Evolutionary conservation across 1,284 basidiomycete genomes (phyloP), one percentile per base, ranked within the genome.

Genomic region (Ganoderma lucidum): DNA sequence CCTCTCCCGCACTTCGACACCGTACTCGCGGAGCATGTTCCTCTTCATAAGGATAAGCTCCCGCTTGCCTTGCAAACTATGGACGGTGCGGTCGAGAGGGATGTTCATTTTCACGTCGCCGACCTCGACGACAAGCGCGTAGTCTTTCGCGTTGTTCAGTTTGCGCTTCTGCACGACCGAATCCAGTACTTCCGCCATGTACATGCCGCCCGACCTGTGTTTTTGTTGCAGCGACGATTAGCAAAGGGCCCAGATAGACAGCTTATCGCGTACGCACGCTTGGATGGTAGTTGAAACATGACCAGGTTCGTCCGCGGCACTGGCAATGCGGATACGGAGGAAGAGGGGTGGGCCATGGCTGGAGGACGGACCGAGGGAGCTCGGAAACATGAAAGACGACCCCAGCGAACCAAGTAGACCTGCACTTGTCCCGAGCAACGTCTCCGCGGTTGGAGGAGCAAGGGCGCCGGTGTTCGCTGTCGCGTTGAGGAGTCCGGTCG

Each of bases 111-210:
- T 92, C 74, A 89, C 85, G 73, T 95, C 91, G 10, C 88, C 89
- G 19, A 96, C 85, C 65, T 80, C 78, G 2, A 80, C 72, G 64
- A 96, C 85, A 2, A 98, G 85, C 0, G 94, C 94, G 82, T 95
- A 97, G 70, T 96, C 93, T 66, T 92, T 92, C 1, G 93, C 86
- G 73, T 93, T 88, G 45, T 85, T 84, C 23, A 95, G 83, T 70
- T 92, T 91, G 45, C 92, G 88, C 78, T 91, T 93, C 64, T 88
- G 85, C 78, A 94, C 96, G 2, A 97, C 89, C 30, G 90, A 84
- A 74, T 98, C 97, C 48, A 99, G 88, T 0, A 97, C 94, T 80
- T 99, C 97, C 67, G 96, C 94, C 86, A 99, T 93, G 80, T 98
- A 99, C 92, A 96, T 98, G n/a, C 95, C 96, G 17, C 93, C 88